These are phyloP conservation scores for Arxiozyma heterogenica DNA, from an alignment of 1,139 yeast genomes.

Conservation along the genomic window DNA sequence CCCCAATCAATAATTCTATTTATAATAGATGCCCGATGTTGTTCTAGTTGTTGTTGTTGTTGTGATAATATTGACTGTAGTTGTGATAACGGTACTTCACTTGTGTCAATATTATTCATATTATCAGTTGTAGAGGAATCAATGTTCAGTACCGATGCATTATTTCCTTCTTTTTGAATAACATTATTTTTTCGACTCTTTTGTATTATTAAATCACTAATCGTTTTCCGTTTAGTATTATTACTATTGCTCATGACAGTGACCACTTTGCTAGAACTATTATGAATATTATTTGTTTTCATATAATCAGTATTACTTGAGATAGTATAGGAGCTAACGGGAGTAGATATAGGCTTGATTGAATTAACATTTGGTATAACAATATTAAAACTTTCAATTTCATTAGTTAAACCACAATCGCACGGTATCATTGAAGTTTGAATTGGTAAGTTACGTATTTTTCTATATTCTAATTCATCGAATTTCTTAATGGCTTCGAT, in stretches of 20 bases:
- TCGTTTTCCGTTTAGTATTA: background rate
- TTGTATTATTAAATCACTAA: background rate
- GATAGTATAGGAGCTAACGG: background rate
- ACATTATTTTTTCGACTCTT: background rate
- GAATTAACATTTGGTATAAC: slow-evolving; percentile 21
- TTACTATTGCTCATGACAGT: background rate
- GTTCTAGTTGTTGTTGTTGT: background rate
- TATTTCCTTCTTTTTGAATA: too few species aligned
- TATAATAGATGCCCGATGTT: background rate
- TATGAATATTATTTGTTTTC: too few species aligned
- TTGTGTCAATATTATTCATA: too few species aligned
- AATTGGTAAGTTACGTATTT: slow-evolving; percentile 27
- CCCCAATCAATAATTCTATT: background rate
- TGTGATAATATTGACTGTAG: background rate
- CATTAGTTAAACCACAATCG: slow-evolving; percentile 32
- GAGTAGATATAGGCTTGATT: background rate
- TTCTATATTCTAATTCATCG: slow-evolving; percentile 30
- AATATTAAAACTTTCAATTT: slow-evolving; percentile 28
- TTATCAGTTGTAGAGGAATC: background rate
- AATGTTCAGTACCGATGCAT: background rate
- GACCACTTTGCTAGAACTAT: background rate
- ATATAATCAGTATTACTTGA: background rate
- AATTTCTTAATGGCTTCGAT: slow-evolving; percentile 29
- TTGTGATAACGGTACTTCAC: background rate
- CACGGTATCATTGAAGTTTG: slow-evolving; percentile 28